Conservation (phyloP, 225 moss, liverwort and hornwort genomes). For the Antitrichia curtipendula region DNA sequence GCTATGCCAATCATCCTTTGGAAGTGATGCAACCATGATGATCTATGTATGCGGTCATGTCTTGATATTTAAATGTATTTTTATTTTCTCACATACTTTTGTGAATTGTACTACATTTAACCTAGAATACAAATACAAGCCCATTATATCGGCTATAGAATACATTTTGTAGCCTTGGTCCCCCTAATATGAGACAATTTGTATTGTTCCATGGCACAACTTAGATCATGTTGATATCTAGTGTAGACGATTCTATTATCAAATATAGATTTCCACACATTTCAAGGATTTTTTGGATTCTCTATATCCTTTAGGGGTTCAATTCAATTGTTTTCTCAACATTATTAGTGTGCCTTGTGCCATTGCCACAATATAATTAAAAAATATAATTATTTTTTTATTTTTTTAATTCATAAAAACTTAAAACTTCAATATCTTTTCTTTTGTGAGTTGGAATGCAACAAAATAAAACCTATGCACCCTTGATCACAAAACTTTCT, state of each 20-base stretch:
- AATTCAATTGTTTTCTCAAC: background rate
- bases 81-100: fast-evolving
- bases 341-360: too few relatives aligned
- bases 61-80: background rate
- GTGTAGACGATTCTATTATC: fast-evolving
- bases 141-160: fast-evolving
- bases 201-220: fast-evolving
- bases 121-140: fast-evolving
- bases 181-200: fast-evolving
- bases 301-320: fast-evolving
- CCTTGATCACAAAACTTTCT: too few relatives aligned
- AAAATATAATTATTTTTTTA: too few relatives aligned
- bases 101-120: background rate
- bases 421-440: too few relatives aligned
- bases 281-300: fast-evolving
- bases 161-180: fast-evolving
- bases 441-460: too few relatives aligned
- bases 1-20: fast-evolving
- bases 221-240: fast-evolving
- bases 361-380: too few relatives aligned
- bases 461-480: too few relatives aligned
- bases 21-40: background rate
- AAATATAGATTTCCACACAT: fast-evolving
- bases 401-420: too few relatives aligned
- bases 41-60: fast-evolving